phyloP scores from a whole-genome alignment of 805 yeast genomes.

The Pichia gijzeniarum region DNA sequence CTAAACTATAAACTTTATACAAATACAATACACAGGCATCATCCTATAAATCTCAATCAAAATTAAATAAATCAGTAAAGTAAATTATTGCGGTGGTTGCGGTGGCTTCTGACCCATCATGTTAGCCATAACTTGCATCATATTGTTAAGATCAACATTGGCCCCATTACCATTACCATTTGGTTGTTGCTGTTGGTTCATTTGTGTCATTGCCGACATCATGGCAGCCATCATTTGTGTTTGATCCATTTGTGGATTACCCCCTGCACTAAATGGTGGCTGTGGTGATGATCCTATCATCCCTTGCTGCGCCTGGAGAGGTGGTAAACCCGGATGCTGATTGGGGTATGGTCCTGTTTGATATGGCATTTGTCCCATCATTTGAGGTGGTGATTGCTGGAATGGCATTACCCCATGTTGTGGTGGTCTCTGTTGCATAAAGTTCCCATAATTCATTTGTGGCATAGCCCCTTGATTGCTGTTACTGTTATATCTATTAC shows the following conservation, averaged over 20 bases:
- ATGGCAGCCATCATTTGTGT: slow-evolving; percentile 27
- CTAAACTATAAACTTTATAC: too few relatives aligned
- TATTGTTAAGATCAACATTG: slow-evolving; percentile 29
- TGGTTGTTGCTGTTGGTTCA: slow-evolving; percentile 18
- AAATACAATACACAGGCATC: too few relatives aligned
- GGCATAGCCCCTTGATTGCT: slow-evolving; percentile 21
- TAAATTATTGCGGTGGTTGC: slow-evolving; percentile 4
- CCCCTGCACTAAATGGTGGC: slow-evolving; percentile 7
- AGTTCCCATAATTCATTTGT: slow-evolving; percentile 10
- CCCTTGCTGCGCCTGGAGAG: slow-evolving; percentile 5
- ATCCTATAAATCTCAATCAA: too few relatives aligned
- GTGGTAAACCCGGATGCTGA: background rate
- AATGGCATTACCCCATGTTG: slow-evolving; percentile 2
- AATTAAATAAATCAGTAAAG: background rate
- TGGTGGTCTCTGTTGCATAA: slow-evolving; percentile 10
- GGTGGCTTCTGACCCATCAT: slow-evolving; percentile 30
- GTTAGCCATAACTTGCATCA: slow-evolving; percentile 32
- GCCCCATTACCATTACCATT: slow-evolving; percentile 12
- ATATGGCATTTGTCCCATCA: background rate
- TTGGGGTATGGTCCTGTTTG: slow-evolving; percentile 4
- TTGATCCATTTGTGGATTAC: slow-evolving; percentile 20
- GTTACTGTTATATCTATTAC: slow-evolving; percentile 2
- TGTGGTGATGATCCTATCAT: slow-evolving; percentile 9
- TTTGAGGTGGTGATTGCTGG: slow-evolving; percentile 11
- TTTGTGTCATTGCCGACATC: slow-evolving; percentile 31